A percentile compares a stretch with the other conserved stretches of the same genome.
Evolutionary conservation across 2,329 filamentous ascomycete genomes (phyloP).

Genomic region (Paradendryphiella salina): DNA sequence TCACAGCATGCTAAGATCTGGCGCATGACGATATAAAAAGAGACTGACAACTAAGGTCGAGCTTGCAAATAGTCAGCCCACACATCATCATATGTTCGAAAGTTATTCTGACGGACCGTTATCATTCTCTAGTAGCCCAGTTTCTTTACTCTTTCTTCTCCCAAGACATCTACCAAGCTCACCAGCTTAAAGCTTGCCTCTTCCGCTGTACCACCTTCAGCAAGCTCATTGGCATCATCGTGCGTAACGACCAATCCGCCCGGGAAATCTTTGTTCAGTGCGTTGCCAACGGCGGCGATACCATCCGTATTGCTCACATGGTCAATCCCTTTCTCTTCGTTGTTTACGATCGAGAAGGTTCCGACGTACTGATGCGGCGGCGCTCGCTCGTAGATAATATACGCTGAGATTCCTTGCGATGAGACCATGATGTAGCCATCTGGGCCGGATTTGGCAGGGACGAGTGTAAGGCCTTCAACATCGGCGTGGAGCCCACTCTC

Average conservation of each 20-base stretch:
- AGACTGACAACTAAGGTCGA: too few species aligned
- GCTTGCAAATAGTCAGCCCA: too few species aligned
- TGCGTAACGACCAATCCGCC: slow-evolving; percentile 56
- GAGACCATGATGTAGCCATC: slow-evolving; percentile 58
- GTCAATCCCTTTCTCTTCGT: slow-evolving; percentile 51
- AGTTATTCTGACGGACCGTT: too few species aligned
- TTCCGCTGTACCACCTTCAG: slow-evolving; percentile 51
- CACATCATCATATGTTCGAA: too few species aligned
- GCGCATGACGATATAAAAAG: too few species aligned
- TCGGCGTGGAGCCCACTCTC: slow-evolving; percentile 55
- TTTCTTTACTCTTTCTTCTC: slow-evolving; percentile 23
- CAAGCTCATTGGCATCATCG: slow-evolving; percentile 58
- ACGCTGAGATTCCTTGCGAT: slow-evolving; percentile 58
- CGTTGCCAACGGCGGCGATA: slow-evolving; percentile 52
- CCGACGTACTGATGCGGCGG: slow-evolving; percentile 56
- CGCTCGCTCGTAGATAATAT: slow-evolving; percentile 56
- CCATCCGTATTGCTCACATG: slow-evolving; percentile 60
- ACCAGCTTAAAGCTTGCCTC: slow-evolving; percentile 58
- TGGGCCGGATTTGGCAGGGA: slow-evolving; percentile 51
- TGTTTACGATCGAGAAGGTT: slow-evolving; percentile 54
- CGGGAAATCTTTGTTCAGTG: slow-evolving; percentile 46
- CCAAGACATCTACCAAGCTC: slow-evolving; percentile 34
- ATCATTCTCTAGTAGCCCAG: slow-evolving; percentile 26
- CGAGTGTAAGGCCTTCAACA: slow-evolving; percentile 58
- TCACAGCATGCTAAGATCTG: too few species aligned